These are phyloP conservation scores for Pseudonitzschia pungens DNA, from an alignment of 108 stramenopile genomes.

Conservation along the genomic window DNA sequence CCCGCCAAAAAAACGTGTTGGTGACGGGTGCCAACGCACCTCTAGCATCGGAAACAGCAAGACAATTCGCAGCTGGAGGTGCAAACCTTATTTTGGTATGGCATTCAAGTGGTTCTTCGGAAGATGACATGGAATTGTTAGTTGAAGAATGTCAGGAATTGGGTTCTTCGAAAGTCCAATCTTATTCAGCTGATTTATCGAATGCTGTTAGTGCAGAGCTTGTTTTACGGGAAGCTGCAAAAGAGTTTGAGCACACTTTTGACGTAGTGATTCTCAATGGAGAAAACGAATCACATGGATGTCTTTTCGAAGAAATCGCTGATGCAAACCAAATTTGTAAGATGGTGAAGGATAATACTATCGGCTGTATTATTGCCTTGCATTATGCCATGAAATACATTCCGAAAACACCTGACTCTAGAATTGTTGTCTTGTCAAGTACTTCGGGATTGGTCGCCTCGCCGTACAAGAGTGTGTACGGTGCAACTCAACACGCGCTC, in stretches of 20 bases:
- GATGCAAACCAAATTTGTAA: constrained; percentile 27
- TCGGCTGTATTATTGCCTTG: constrained; percentile 23
- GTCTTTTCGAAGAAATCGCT: constrained; percentile 41
- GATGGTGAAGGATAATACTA: constrained; percentile 34
- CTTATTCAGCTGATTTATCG: constrained; percentile 26
- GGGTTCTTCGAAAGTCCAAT: constrained; percentile 17
- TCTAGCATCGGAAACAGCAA: constrained; percentile 53
- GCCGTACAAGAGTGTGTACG: constrained; percentile 34
- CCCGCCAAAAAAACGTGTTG: constrained; percentile 40
- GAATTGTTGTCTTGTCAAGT: constrained; percentile 31
- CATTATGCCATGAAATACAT: constrained; percentile 32
- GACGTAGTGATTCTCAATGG: constrained; percentile 38
- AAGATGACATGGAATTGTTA: constrained; percentile 29
- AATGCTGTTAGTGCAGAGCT: constrained; percentile 26
- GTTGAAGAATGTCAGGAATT: constrained; percentile 41
- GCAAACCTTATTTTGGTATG: constrained; percentile 43
- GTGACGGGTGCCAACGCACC: constrained; percentile 58
- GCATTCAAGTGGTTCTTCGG: constrained; percentile 9
- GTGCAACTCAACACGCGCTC: constrained; percentile 35
- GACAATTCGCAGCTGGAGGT: constrained; percentile 42
- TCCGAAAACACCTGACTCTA: constrained; percentile 28
- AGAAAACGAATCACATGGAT: constrained; percentile 27
- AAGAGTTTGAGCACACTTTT: constrained; percentile 17
- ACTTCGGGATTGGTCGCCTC: constrained; percentile 28
- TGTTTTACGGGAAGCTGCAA: constrained; percentile 22